These are phyloP conservation scores for Fusarium kyushuense DNA, from an alignment of 2,329 filamentous ascomycete genomes.

Conservation along the genomic window DNA sequence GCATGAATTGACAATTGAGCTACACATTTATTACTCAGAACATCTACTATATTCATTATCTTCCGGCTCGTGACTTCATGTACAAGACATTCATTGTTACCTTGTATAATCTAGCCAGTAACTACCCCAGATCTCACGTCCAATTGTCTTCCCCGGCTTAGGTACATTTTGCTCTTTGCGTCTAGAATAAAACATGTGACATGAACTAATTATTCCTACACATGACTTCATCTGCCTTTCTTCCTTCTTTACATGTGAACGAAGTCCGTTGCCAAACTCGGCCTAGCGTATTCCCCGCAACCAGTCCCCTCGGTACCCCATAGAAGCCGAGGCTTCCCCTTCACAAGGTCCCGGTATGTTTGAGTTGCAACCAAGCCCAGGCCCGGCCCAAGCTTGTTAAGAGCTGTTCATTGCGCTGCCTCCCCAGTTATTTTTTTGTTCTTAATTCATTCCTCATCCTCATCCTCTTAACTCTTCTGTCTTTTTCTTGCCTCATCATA, in stretches of 20 bases:
- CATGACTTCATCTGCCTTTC: constrained; percentile 47
- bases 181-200: constrained; percentile 31
- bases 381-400: constrained; percentile 48
- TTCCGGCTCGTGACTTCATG: neutral
- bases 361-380: constrained; percentile 37
- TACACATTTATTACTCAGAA: neutral
- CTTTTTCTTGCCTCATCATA: constrained; percentile 20
- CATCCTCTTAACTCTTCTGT: constrained; percentile 8
- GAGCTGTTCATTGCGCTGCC: constrained; percentile 40
- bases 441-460: constrained; percentile 7
- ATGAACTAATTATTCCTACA: constrained; percentile 29
- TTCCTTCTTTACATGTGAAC: constrained; percentile 49
- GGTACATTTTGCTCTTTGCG: neutral
- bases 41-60: neutral
- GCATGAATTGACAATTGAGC: neutral
- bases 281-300: constrained; percentile 46
- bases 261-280: constrained; percentile 26
- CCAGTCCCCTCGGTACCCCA: constrained; percentile 49
- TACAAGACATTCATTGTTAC: neutral
- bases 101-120: constrained; percentile 2
- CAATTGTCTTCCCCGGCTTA: neutral
- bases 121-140: constrained; percentile 19
- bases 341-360: constrained; percentile 36
- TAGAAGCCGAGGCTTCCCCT: constrained; percentile 50
- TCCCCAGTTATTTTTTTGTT: constrained; percentile 14